Conservation (phyloP, 345 rosid species). For the Rhizophora mangle region DNA sequence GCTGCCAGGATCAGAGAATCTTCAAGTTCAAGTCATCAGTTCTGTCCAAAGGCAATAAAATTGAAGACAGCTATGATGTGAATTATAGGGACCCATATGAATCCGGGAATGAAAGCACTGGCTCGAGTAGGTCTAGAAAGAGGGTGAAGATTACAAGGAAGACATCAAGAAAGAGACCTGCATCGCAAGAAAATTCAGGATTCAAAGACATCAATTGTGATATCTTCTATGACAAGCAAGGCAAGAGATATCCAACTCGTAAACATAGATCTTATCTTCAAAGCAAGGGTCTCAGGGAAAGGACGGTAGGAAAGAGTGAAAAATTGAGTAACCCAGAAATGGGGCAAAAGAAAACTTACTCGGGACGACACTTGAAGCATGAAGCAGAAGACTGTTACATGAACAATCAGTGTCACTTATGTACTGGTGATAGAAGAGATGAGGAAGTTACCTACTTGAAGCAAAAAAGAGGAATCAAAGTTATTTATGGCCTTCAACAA, state of each 20-base stretch:
- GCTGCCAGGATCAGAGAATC: constrained; percentile 45
- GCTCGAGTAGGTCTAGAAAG: constrained; percentile 18
- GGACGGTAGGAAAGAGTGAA: neutral
- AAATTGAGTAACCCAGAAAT: constrained; percentile 6
- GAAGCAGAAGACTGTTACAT: constrained; percentile 23
- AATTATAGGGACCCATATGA: constrained; percentile 19
- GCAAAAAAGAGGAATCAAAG: constrained; percentile 2
- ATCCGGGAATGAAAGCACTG: constrained; percentile 21
- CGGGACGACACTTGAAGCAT: constrained; percentile 1
- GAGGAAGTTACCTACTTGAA: neutral
- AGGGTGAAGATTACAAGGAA: constrained; percentile 16
- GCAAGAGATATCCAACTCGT: constrained; percentile 20
- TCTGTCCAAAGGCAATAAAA: neutral
- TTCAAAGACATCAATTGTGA: constrained; percentile 29
- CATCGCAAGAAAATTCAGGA: constrained; percentile 29
- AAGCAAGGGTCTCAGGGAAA: constrained; percentile 23
- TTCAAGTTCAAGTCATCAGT: constrained; percentile 51
- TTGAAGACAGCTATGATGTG: constrained; percentile 6
- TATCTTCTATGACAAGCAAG: constrained; percentile 35
- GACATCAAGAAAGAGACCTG: constrained; percentile 37
- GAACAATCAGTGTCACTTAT: constrained; percentile 28
- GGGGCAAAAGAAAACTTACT: constrained; percentile 9
- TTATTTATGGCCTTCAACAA: neutral
- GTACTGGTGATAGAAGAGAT: constrained; percentile 13
- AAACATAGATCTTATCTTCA: constrained; percentile 20